Percentiles rank a stretch among this genome's conserved stretches.
These are phyloP conservation scores for Backusella morwellensis DNA, from an alignment of 192 early-diverging fungal species.

Conservation along the genomic window DNA sequence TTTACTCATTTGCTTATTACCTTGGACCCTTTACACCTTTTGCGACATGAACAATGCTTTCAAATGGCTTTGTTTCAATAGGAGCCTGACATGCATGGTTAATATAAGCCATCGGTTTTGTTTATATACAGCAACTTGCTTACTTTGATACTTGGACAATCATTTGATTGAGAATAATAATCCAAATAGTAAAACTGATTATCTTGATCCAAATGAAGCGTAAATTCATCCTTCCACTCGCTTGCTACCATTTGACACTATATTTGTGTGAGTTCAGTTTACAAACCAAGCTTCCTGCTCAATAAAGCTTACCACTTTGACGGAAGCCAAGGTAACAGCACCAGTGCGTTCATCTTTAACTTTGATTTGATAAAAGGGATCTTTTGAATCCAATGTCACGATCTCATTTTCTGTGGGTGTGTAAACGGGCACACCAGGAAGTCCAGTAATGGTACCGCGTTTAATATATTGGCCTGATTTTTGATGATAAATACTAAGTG, in stretches of 20 bases:
- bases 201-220: conserved; percentile 21
- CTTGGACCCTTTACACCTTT: conserved; percentile 2
- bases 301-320: conserved; percentile 10
- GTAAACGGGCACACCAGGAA: conserved; percentile 18
- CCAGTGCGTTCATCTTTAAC: conserved; percentile 23
- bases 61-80: conserved; percentile 14
- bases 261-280: not conserved
- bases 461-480: conserved; percentile 23
- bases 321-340: not conserved
- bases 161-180: conserved; percentile 22
- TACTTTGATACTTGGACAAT: conserved; percentile 20
- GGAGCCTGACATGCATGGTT: not conserved
- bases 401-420: conserved; percentile 9
- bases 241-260: conserved; percentile 31
- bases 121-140: not conserved
- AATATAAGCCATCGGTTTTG: not conserved
- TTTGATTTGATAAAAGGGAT: conserved; percentile 28
- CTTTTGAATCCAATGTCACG: not conserved
- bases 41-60: not conserved
- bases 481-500: conserved; percentile 18
- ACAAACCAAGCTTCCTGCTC: not conserved
- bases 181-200: conserved; percentile 24
- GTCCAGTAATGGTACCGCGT: conserved; percentile 27
- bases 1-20: not conserved
- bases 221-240: conserved; percentile 23